Base-by-base conservation (phyloP, 75 land plant species). In the Cunninghamia lanceolata region DNA sequence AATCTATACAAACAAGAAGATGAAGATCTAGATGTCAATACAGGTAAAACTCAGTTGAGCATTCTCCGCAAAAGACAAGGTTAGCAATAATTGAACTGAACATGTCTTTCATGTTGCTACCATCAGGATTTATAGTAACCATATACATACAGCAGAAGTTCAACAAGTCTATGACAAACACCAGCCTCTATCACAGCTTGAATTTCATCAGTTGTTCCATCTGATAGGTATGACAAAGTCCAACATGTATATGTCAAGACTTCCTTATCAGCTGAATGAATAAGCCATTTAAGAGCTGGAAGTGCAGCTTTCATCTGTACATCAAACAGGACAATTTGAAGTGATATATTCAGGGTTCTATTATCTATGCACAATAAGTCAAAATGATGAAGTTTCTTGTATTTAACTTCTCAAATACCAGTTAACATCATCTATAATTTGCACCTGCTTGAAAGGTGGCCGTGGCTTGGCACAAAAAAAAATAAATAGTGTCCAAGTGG, bases 401-500 rank as follows among this genome's bases (percentile, higher is more conserved):
- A 71, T 84, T 84, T 82, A 34, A 46, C 81, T n/a, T 36, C 53
- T 3, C 82, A 79, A 54, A 11, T 38, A 68, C 68, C 82, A 47
- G 5, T 30, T 25, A 53, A 8, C 79, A 36, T 2, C 54, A 10
- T 4, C 77, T 63, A 13, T 75, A 38, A 77, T 52, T 3, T 43
- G 4, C 4, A 95, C 97, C 93, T 95, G 95, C 82, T 93, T 94
- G 91, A 94, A 95, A 32, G 91, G 89, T 39, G 97, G 93, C 82
- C 91, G 94, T 13, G 97, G 95, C 88, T 94, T 94, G 85, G 95
- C 97, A 75, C 97, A 87, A 81, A 95, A 95, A 54, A 95, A 95
- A 54, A 94, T 95, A 10, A 94, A 93, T 36, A 96, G 87, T n/a
- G n/a, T n/a, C n/a, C n/a, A n/a, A n/a, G n/a, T n/a, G n/a, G n/a